Conservation (phyloP, 2,329 filamentous ascomycete genomes). For the Exophiala xenobiotica region DNA sequence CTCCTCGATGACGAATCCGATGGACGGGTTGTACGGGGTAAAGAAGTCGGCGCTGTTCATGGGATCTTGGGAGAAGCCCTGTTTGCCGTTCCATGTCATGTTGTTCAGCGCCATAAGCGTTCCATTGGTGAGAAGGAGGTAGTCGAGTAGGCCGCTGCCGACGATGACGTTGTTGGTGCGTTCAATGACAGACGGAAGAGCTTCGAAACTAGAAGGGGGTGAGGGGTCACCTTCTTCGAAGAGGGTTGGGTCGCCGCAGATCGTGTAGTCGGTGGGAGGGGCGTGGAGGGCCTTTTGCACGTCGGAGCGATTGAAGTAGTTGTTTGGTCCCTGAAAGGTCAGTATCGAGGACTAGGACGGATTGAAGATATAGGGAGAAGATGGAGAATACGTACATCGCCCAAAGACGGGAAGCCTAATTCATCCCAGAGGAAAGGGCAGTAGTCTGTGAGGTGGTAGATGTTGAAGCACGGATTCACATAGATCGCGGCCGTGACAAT, state of each 20-base stretch:
- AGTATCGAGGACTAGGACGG: too few species aligned
- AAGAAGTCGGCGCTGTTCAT: conserved; percentile 42
- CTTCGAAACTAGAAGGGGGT: conserved; percentile 24
- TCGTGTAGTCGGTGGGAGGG: conserved; percentile 43
- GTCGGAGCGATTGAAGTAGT: conserved; percentile 58
- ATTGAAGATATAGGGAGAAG: neutral
- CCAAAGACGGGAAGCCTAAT: conserved; percentile 58
- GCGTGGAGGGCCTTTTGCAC: conserved; percentile 53
- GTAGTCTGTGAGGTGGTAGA: conserved; percentile 71
- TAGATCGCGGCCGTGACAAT: conserved; percentile 54
- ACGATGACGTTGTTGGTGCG: conserved; percentile 53
- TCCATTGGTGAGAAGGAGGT: conserved; percentile 51
- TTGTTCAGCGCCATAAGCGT: conserved; percentile 55
- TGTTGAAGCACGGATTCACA: conserved; percentile 75
- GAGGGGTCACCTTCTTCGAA: conserved; percentile 53
- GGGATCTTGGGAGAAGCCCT: conserved; percentile 45
- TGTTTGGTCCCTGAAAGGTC: conserved; percentile 52
- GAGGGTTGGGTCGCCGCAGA: conserved; percentile 37
- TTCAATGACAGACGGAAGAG: conserved; percentile 45
- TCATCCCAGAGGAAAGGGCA: conserved; percentile 71
- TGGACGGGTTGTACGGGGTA: conserved; percentile 45
- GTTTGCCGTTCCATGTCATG: conserved; percentile 53
- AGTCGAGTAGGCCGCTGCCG: conserved; percentile 50
- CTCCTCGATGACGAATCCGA: conserved; percentile 36
- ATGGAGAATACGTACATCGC: conserved; percentile 30